Conservation (phyloP, 225 moss, liverwort and hornwort species). For the Polytrichum formosum region DNA sequence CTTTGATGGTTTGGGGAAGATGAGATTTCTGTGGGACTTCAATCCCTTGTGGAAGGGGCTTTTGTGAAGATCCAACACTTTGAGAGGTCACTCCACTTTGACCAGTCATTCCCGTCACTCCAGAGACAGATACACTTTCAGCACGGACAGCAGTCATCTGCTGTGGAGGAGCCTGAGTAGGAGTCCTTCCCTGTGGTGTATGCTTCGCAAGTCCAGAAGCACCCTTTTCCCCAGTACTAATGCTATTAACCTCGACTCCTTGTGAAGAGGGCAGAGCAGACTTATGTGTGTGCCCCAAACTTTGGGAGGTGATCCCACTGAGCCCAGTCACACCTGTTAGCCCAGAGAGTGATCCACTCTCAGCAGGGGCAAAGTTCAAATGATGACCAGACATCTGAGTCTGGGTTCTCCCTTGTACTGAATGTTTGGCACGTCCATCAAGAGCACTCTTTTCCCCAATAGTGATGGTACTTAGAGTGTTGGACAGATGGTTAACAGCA, state of each 20-base stretch:
- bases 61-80: conserved; percentile 17
- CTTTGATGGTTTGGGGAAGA: conserved; percentile 20
- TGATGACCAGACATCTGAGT: conserved; percentile 38
- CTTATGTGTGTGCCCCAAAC: conserved; percentile 16
- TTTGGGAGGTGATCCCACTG: conserved; percentile 35
- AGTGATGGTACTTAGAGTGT: conserved; percentile 53
- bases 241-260: conserved; percentile 20
- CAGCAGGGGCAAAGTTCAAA: conserved; percentile 25
- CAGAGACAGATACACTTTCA: conserved; percentile 38
- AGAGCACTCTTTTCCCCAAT: conserved; percentile 45
- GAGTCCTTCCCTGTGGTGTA: conserved; percentile 23
- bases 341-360: conserved; percentile 37
- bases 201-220: conserved; percentile 22
- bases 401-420: conserved; percentile 28
- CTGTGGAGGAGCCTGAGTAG: conserved; percentile 33
- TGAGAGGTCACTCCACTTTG: conserved; percentile 36
- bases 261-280: conserved; percentile 19
- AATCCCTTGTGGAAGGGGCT: conserved; percentile 25
- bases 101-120: conserved; percentile 46
- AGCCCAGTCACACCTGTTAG: conserved; percentile 38
- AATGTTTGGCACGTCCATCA: conserved; percentile 22
- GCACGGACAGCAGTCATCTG: conserved; percentile 21
- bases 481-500: conserved; percentile 48
- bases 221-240: conserved; percentile 50
- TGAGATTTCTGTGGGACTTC: conserved; percentile 29